Base-by-base conservation (phyloP, 441 rosid genomes). In the Lepidium campestre region DNA sequence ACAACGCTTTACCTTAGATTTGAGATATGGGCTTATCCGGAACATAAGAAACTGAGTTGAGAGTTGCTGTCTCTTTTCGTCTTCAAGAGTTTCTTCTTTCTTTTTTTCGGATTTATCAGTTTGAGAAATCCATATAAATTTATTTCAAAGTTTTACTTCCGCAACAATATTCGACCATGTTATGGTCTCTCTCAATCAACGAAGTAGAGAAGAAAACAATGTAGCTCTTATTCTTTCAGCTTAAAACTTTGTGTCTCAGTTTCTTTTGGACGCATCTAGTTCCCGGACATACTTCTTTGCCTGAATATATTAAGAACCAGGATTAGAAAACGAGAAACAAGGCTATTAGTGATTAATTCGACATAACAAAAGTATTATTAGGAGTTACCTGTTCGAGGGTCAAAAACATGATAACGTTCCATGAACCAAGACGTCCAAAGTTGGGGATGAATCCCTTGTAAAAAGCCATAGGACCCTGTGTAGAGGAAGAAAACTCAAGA, bases 401-500 rank as follows among this genome's bases (percentile, higher is more conserved):
- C 72, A 91, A 86, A 75, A 94, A 94, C 99, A 91, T 91, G 77
- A 94, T 94, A 68, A 94, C 99, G 22, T 91, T 94, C 99, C 98
- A 94, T 66, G 99, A 89, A 69, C 99, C 99, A 27, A 94, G 91
- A 58, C 99, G 81, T 49, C 95, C 99, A 46, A 91, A 91, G 85
- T 91, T 94, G 34, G 99, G 98, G 75, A 94, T 80, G 72, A 94
- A 94, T 41, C 99, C 99, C 79, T 90, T 91, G 48, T 91, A 91
- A 78, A 94, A 94, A 39, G 99, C 99, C 58, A 85, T 49, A 55
- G 91, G 97, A 8, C 99, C 99, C 99, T 91, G 89, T 91, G 89
- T 68, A 45, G 57, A 60, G 36, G 61, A 45, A 59, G 61, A 45
- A 59, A 60, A 20, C 31, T 36, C 60, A 4, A 15, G 40, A 59